These are phyloP conservation scores for Penicillium ochrochloron DNA, from an alignment of 495 filamentous ascomycete species.

Conservation along the genomic window DNA sequence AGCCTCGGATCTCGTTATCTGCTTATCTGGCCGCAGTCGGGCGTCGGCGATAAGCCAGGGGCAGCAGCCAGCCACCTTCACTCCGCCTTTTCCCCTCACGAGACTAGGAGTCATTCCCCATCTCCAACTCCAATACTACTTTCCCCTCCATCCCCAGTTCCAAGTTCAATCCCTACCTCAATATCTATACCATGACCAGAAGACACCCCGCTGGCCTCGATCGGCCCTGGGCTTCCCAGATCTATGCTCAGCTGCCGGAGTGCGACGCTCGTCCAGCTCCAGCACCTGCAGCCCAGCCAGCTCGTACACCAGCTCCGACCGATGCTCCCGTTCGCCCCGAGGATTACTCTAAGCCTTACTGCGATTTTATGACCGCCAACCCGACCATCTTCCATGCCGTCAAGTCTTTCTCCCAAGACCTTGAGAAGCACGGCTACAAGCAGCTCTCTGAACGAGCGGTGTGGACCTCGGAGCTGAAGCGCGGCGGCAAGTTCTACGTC, in stretches of 20 bases:
- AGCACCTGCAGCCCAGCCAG: conserved; percentile 14
- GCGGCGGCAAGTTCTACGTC: conserved; percentile 86
- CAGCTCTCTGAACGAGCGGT: conserved; percentile 77
- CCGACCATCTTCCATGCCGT: conserved; percentile 94
- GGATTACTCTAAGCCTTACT: conserved; percentile 81
- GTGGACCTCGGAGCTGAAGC: conserved; percentile 76
- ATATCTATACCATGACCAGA: conserved; percentile 33
- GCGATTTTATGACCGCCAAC: conserved; percentile 84
- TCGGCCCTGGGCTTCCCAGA: conserved; percentile 31
- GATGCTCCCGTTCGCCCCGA: conserved; percentile 44
- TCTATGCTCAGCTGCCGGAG: conserved; percentile 29
- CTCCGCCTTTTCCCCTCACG: conserved; percentile 36
- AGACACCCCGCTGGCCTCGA: conserved; percentile 30
- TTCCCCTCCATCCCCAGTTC: conserved; percentile 7
- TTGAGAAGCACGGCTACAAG: conserved; percentile 71
- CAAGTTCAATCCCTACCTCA: background rate
- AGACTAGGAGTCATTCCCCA: conserved; percentile 17
- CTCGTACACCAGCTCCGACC: conserved; percentile 21
- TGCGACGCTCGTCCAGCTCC: conserved; percentile 11
- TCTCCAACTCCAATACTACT: conserved; percentile 20
- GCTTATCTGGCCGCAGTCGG: conserved; percentile 18
- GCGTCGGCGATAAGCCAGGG: conserved; percentile 29
- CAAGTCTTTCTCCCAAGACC: conserved; percentile 70
- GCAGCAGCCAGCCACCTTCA: conserved; percentile 19
- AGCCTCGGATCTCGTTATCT: background rate